Base-by-base conservation (phyloP, 2,329 filamentous ascomycete species). In the Aaosphaeria arxii region DNA sequence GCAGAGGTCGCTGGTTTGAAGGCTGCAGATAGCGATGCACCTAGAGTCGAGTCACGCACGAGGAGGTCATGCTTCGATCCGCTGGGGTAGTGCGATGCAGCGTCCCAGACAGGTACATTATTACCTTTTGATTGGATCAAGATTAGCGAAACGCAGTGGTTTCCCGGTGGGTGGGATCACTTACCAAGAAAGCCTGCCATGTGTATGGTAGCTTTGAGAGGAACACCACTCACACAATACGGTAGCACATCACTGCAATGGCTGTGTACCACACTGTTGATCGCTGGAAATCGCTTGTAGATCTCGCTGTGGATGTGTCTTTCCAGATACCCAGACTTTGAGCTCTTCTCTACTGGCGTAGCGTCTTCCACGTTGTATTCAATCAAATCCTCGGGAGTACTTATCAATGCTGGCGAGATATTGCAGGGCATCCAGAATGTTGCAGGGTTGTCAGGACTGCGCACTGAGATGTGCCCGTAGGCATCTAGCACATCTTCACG, bases 381-480 rank as follows among this genome's bases (percentile, higher is more conserved):
- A 42, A 75, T 59, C 6, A 78, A 51, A 52, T 77, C 73, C 6
- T 70, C 65, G 6, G 64, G 63, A 4, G 58, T 63, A 46, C 70
- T 68, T 13, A 77, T 63, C 3, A 77, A 57, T 0, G 74, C 74
- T 4, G 75, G 74, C 1, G 74, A 64, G 32, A 74, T 67, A n/a
- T 67, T 68, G 41, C 62, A 64, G 13, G 73, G 66, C 57, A 78
- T 69, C 67, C 72, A 77, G 59, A 77, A 77, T 0, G 71, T 75
- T 3, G 70, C 60, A 1, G 71, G 58, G 7, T 78, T 73, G 33
- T 68, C 64, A 6, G 79, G 78, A 47, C 79, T 74, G 5, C 80
- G 72, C 17, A 80, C 68, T 2, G 78, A 80, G 9, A 83, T 67
- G 53, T 83, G 79, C 13, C 79, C 78, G 55, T 77, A 82, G 1